These are phyloP conservation scores for Arthrobotrys conoides DNA, from an alignment of 2,329 filamentous ascomycete genomes.

Conservation along the genomic window DNA sequence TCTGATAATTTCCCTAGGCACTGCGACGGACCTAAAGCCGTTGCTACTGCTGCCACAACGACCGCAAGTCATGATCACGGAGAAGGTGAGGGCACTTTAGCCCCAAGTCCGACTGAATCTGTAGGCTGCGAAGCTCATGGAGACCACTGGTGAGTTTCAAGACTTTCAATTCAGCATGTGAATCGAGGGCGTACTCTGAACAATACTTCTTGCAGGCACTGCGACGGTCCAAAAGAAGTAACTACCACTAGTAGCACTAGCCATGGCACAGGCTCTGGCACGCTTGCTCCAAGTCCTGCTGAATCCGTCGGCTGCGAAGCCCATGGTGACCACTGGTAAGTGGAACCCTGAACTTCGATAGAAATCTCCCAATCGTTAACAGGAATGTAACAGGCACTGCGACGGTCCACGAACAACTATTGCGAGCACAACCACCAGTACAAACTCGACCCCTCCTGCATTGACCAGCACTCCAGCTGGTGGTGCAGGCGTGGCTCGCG, in stretches of 20 bases:
- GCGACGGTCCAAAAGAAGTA: slow-evolving; percentile 3
- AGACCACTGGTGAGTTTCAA: slow-evolving; percentile 19
- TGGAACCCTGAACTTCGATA: neutral
- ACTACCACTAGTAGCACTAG: neutral
- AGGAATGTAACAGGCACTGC: slow-evolving; percentile 10
- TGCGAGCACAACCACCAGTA: slow-evolving; percentile 5
- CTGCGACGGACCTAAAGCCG: slow-evolving; percentile 9
- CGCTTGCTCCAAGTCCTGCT: slow-evolving; percentile 17
- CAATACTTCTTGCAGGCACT: slow-evolving; percentile 3
- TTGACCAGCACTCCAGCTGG: slow-evolving; percentile 15
- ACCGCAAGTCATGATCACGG: slow-evolving; percentile 1
- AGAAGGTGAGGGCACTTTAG: slow-evolving; percentile 18
- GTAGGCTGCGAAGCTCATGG: slow-evolving; percentile 25
- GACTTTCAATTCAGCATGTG: neutral
- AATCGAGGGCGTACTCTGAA: neutral
- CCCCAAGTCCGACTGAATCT: slow-evolving; percentile 9
- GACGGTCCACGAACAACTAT: slow-evolving; percentile 16
- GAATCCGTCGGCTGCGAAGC: slow-evolving; percentile 19
- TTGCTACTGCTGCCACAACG: neutral
- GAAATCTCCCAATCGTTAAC: neutral
- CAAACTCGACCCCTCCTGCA: slow-evolving; percentile 1
- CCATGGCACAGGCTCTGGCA: slow-evolving; percentile 8
- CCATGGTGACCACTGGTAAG: slow-evolving; percentile 30
- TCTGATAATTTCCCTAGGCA: slow-evolving; percentile 16
- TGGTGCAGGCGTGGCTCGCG: slow-evolving; percentile 22